phyloP scores from a whole-genome alignment of 306 rosid species.

The Dalbergia cultrata region DNA sequence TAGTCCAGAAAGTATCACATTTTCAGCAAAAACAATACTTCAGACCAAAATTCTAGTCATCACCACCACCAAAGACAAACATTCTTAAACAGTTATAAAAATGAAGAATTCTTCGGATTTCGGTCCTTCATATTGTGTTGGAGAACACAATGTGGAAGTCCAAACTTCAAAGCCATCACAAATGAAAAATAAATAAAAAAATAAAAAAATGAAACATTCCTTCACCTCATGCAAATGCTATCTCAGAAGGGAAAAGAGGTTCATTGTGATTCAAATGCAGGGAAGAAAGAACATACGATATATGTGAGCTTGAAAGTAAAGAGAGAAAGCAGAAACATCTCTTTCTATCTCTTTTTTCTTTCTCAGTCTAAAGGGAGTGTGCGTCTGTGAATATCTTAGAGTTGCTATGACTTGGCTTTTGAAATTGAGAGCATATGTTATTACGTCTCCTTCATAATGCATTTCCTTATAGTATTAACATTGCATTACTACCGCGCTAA shows the following conservation, averaged over 20 bases:
- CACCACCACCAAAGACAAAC: conserved; percentile 35
- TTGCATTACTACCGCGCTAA: conserved; percentile 45
- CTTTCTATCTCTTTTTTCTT: conserved; percentile 36
- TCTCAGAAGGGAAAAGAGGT: conserved; percentile 19
- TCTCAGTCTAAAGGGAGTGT: conserved; percentile 38
- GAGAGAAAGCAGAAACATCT: conserved; percentile 37
- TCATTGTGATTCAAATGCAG: conserved; percentile 31
- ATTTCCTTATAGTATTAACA: conserved; percentile 8
- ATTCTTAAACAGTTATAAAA: background rate
- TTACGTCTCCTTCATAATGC: conserved; percentile 67
- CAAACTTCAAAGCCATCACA: conserved; percentile 38
- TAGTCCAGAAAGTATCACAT: conserved; percentile 19
- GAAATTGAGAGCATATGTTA: conserved; percentile 57
- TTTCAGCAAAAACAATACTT: conserved; percentile 21
- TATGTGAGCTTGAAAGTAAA: conserved; percentile 34
- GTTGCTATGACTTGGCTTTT: conserved; percentile 37
- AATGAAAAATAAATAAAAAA: background rate
- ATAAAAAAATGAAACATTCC: conserved; percentile 7
- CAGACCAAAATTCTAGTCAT: conserved; percentile 2
- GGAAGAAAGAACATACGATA: background rate
- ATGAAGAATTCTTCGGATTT: background rate
- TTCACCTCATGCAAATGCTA: conserved; percentile 49
- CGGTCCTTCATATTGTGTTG: conserved; percentile 32
- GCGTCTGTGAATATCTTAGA: conserved; percentile 34
- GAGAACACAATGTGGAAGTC: conserved; percentile 27